These are phyloP conservation scores for Dendrobium nobile DNA, from an alignment of 106 monocot species.

Conservation along the genomic window DNA sequence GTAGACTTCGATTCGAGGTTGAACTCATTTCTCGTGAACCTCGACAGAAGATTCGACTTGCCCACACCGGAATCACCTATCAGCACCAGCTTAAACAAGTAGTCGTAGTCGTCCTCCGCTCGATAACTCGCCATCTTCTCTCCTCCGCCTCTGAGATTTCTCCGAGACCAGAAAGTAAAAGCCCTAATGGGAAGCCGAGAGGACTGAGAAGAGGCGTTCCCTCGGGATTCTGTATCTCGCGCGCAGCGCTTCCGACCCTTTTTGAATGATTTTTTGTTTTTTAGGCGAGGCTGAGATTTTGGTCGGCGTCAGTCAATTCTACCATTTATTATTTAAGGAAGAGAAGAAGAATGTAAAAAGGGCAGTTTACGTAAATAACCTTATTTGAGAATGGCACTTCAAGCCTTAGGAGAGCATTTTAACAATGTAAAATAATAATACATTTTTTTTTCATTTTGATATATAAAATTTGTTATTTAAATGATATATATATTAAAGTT, in stretches of 20 bases:
- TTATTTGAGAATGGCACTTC: no score
- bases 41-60: conserved; percentile 48
- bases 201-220: not conserved
- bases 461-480: no score
- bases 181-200: not conserved
- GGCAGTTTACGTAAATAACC: no score
- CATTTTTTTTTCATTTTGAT: no score
- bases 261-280: no score
- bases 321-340: no score
- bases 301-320: no score
- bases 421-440: no score
- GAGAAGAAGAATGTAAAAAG: no score
- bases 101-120: conserved; percentile 19
- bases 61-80: conserved; percentile 49
- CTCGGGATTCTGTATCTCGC: not conserved
- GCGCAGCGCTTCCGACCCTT: no score
- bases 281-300: no score
- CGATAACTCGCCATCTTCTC: conserved; percentile 4
- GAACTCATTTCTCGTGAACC: conserved; percentile 74
- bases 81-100: conserved; percentile 49
- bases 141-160: not conserved
- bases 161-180: not conserved
- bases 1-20: conserved; percentile 86
- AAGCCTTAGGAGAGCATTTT: not conserved
- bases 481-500: no score